A percentile compares a stretch with the other conserved stretches of the same genome.
Evolutionary conservation across 1,284 basidiomycete genomes (phyloP).

Genomic region (Stereum hirsutum): DNA sequence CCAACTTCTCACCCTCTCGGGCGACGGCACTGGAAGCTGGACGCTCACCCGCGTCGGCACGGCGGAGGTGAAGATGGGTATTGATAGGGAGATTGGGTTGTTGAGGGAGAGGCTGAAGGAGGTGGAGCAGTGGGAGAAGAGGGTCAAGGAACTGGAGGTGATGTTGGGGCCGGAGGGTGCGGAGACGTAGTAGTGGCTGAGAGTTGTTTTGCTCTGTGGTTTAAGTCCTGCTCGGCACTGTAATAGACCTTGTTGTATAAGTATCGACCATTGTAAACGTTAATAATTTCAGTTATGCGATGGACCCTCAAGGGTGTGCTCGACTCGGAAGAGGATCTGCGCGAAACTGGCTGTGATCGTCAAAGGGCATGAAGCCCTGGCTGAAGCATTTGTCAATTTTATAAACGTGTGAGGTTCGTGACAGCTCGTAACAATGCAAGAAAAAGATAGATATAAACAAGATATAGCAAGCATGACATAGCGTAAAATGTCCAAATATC

Average conservation of each 20-base stretch:
- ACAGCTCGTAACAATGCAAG: too few species aligned
- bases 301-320: neutral
- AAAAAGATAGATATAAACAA: too few species aligned
- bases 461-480: too few species aligned
- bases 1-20: constrained; percentile 67
- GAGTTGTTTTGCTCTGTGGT: neutral
- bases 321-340: too few species aligned
- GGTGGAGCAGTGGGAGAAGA: constrained; percentile 56
- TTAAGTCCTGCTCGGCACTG: neutral
- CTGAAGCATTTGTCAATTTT: too few species aligned
- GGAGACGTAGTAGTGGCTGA: constrained; percentile 21
- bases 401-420: too few species aligned
- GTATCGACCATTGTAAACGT: neutral
- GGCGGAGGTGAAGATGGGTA: constrained; percentile 62
- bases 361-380: too few species aligned
- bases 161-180: constrained; percentile 30
- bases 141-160: constrained; percentile 47
- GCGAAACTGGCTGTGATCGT: too few species aligned
- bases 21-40: constrained; percentile 61
- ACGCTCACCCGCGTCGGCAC: constrained; percentile 64
- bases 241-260: neutral
- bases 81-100: constrained; percentile 60
- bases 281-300: neutral
- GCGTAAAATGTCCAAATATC: too few species aligned
- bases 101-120: constrained; percentile 62